Percentiles rank a stretch among this genome's conserved stretches.
These are phyloP conservation scores for Melampsora larici-populina DNA, from an alignment of 1,284 basidiomycete genomes.

Conservation along the genomic window DNA sequence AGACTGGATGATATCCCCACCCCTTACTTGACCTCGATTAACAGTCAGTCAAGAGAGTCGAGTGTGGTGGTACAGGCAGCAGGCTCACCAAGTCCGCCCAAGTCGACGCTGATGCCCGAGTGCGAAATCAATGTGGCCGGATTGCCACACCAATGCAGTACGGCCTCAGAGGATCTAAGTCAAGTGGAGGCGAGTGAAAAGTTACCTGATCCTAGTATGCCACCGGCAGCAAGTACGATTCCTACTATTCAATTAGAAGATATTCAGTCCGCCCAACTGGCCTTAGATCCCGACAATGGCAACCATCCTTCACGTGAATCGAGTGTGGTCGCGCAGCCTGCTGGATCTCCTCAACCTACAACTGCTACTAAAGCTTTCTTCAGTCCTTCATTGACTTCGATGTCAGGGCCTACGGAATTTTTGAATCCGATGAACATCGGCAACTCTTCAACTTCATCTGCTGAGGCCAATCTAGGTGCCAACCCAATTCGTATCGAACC, in stretches of 20 bases:
- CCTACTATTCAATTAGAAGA: neutral
- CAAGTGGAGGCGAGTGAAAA: neutral
- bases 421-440: neutral
- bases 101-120: slow-evolving; percentile 2
- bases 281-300: neutral
- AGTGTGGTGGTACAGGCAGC: slow-evolving; percentile 31
- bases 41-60: slow-evolving; percentile 10
- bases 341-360: neutral
- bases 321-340: neutral
- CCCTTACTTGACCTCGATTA: slow-evolving; percentile 12
- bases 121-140: neutral
- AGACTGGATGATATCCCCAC: slow-evolving; percentile 29
- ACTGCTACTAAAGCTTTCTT: neutral
- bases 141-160: neutral
- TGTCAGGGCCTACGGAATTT: neutral
- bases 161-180: neutral
- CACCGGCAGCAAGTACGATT: neutral
- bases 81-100: slow-evolving; percentile 22
- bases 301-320: neutral
- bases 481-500: no score
- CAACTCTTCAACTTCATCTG: neutral
- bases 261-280: neutral
- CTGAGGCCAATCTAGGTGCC: neutral
- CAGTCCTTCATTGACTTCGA: neutral
- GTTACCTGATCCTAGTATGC: neutral